phyloP scores from a whole-genome alignment of 768 basidiomycete species.

The Russula brevipes region DNA sequence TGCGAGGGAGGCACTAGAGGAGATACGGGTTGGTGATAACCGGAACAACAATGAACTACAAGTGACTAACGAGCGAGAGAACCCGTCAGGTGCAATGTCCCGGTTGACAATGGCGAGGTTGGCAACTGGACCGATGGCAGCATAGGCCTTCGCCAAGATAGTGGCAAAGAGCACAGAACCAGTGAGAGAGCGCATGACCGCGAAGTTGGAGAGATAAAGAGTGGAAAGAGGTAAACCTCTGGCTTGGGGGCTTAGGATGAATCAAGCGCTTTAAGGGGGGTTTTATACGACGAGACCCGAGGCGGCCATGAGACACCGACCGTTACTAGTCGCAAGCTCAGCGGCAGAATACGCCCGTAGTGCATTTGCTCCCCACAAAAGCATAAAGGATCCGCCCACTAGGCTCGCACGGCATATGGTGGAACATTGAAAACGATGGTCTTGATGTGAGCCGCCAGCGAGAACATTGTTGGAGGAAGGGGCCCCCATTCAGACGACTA shows the following conservation, averaged over 20 bases:
- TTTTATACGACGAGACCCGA: background rate
- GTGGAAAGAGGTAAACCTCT: background rate
- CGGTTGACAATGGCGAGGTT: conserved; percentile 25
- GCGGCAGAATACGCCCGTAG: background rate
- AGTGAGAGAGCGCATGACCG: background rate
- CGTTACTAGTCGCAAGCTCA: background rate
- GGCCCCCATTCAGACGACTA: too few species aligned
- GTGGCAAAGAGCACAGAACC: background rate
- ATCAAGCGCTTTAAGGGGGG: background rate
- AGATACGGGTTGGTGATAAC: background rate
- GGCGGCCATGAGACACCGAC: background rate
- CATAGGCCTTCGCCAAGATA: conserved; percentile 1
- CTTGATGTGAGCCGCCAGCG: too few species aligned
- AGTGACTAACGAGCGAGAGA: conserved; percentile 15
- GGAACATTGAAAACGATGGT: too few species aligned
- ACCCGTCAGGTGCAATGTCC: conserved; percentile 27
- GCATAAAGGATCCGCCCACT: background rate
- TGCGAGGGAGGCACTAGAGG: conserved; percentile 37
- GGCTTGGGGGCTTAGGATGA: background rate
- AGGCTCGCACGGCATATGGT: background rate
- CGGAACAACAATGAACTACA: background rate
- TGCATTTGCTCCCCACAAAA: background rate
- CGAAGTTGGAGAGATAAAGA: background rate
- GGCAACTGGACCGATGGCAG: conserved; percentile 22
- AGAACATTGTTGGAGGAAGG: too few species aligned